Conservation (phyloP, 73 alveolate genomes). For the Urostyla sp. region DNA sequence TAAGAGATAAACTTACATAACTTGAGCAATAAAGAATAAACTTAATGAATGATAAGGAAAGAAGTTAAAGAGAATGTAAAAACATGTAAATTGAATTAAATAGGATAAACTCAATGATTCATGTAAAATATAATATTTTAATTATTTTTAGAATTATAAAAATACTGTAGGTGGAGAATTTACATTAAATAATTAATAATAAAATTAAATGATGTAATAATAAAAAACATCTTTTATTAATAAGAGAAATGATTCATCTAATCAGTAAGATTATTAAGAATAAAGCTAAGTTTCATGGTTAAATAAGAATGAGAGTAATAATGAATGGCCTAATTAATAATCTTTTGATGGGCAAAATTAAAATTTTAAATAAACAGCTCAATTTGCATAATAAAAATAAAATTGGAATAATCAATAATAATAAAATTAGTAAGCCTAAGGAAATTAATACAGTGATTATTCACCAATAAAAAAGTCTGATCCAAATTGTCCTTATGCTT, state of each 20-base stretch:
- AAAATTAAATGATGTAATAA: not conserved
- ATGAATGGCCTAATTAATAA: not conserved
- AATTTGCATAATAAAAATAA: not conserved
- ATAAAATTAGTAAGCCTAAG: not conserved
- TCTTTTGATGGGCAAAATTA: not conserved
- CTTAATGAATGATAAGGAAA: constrained; percentile 7
- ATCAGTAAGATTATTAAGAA: not conserved
- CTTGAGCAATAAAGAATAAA: constrained; percentile 15
- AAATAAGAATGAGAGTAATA: not conserved
- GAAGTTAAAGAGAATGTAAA: constrained; percentile 31
- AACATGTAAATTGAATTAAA: constrained; percentile 26
- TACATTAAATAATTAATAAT: not conserved
- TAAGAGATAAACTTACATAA: constrained; percentile 12
- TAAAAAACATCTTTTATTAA: not conserved
- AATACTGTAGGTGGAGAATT: not conserved
- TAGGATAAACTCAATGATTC: constrained; percentile 15
- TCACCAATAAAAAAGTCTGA: constrained; percentile 47
- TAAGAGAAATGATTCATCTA: not conserved
- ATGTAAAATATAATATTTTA: not conserved
- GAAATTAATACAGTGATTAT: constrained; percentile 7
- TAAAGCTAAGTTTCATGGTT: not conserved
- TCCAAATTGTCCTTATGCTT: constrained; percentile 46
- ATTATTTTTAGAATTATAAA: not conserved
- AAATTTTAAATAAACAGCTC: not conserved
- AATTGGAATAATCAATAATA: not conserved